Evolutionary conservation across 371 early-diverging fungal genomes (phyloP).

Genomic region (Paraphysoderma sedebokerense): DNA sequence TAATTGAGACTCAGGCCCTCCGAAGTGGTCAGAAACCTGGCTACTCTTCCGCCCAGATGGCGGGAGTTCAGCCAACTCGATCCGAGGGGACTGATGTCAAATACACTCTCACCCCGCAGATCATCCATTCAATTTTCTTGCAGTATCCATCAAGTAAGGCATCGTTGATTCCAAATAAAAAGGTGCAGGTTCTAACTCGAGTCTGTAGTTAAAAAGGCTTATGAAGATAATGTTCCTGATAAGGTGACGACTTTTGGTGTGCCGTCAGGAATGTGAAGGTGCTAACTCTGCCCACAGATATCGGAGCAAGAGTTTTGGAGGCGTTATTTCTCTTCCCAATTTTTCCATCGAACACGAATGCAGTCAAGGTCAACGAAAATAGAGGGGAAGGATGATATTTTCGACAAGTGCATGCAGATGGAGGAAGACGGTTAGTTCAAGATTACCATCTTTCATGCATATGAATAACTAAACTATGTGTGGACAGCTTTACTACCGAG

Average conservation of each 20-base stretch:
- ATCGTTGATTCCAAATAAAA: not conserved
- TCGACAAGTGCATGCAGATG: conserved; percentile 59
- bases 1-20: conserved; percentile 50
- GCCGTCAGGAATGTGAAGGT: not conserved
- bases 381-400: conserved; percentile 58
- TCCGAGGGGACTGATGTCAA: conserved; percentile 66
- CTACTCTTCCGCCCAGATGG: conserved; percentile 61
- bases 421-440: conserved; percentile 44
- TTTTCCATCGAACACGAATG: conserved; percentile 64
- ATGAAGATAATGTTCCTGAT: conserved; percentile 66
- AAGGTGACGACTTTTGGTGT: conserved; percentile 20
- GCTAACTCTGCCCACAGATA: conserved; percentile 15
- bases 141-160: conserved; percentile 73
- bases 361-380: conserved; percentile 31
- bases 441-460: not conserved
- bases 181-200: not conserved
- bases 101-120: conserved; percentile 71
- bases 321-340: conserved; percentile 63
- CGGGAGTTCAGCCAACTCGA: conserved; percentile 48
- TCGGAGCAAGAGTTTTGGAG: conserved; percentile 78
- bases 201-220: conserved; percentile 53
- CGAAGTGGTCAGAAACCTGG: conserved; percentile 60
- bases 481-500: conserved; percentile 6
- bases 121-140: conserved; percentile 72
- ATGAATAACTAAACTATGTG: not conserved